Evolutionary conservation across 2,329 filamentous ascomycete species (phyloP), one percentile per base, ranked within the genome.

Genomic region (Aureobasidium sp.): DNA sequence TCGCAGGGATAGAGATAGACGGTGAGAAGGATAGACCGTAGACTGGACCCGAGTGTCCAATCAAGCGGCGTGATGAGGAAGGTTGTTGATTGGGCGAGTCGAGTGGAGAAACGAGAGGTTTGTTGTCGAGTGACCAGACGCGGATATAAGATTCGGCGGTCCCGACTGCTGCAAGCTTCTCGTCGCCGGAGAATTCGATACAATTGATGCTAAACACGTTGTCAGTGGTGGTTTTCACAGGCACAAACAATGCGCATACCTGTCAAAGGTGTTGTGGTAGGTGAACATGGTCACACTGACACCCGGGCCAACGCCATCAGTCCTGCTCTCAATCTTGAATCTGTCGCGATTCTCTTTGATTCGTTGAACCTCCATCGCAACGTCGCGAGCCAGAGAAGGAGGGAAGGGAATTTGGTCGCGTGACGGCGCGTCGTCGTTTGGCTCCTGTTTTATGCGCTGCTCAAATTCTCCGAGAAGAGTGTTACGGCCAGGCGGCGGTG

Each of bases 251-350:
- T 10, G 21, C 16, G 19, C 53, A 35, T 37, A 90, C 88, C 83
- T 86, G 69, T 95, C 90, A 58, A 90, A 84, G 0, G 88, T 95
- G 69, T 98, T 98, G 74, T 98, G 93, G 65, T 97, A 95, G 0
- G 93, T 98, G 67, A 94, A 96, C 87, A 97, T 97, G 74, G 88
- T 93, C 21, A 94, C 85, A 63, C 90, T 95, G 56, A 96, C 78
- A 22, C 84, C 84, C 52, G 89, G 82, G 12, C 90, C 89, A 47
- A 90, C 79, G 7, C 90, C 91, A 14, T 89, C 88, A 11, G 87
- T 91, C 29, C 86, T 81, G 17, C 84, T 82, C 56, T 95, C 88
- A 54, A 97, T 91, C 65, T 83, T 86, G 68, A 96, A 95, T 16
- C 91, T 81, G 63, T 97, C 91, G 19, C 93, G 83, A 63, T 95